Evolutionary conservation across 2,329 filamentous ascomycete genomes (phyloP).

Genomic region (Cyphellophora europaea): DNA sequence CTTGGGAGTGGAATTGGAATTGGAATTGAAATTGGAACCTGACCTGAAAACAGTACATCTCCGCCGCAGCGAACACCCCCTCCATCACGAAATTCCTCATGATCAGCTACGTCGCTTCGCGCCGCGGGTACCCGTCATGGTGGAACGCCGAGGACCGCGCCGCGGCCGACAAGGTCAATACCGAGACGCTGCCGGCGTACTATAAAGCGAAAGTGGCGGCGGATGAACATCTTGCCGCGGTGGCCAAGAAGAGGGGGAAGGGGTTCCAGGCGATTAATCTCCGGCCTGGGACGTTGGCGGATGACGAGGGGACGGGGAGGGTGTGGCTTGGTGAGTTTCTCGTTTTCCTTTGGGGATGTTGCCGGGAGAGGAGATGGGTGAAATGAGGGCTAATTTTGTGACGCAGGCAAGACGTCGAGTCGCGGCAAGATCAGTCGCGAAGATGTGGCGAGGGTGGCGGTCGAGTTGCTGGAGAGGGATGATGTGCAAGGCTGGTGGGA

Average conservation of each 20-base stretch:
- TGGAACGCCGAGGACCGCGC: constrained; percentile 40
- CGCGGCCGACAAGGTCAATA: constrained; percentile 35
- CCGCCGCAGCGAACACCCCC: constrained; percentile 34
- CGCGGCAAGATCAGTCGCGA: constrained; percentile 36
- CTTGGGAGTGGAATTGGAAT: no score
- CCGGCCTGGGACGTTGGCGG: constrained; percentile 40
- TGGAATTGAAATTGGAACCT: no score
- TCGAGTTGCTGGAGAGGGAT: constrained; percentile 37
- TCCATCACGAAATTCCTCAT: constrained; percentile 45
- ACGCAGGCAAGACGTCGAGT: constrained; percentile 18
- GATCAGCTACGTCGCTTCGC: constrained; percentile 44
- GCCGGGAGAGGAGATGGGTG: constrained; percentile 23
- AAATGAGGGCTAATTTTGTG: background rate
- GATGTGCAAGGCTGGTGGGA: constrained; percentile 45
- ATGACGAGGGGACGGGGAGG: constrained; percentile 36
- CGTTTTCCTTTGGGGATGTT: constrained; percentile 22
- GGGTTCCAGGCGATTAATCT: constrained; percentile 42
- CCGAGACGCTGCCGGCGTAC: constrained; percentile 41
- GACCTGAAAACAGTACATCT: constrained; percentile 40
- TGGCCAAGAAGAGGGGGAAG: constrained; percentile 27
- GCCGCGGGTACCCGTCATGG: constrained; percentile 39
- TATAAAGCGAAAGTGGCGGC: constrained; percentile 46
- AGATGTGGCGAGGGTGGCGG: constrained; percentile 43
- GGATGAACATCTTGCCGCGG: constrained; percentile 44
- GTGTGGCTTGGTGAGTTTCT: constrained; percentile 36